Conservation (phyloP, 768 basidiomycete genomes). For the Lactarius hatsudake region DNA sequence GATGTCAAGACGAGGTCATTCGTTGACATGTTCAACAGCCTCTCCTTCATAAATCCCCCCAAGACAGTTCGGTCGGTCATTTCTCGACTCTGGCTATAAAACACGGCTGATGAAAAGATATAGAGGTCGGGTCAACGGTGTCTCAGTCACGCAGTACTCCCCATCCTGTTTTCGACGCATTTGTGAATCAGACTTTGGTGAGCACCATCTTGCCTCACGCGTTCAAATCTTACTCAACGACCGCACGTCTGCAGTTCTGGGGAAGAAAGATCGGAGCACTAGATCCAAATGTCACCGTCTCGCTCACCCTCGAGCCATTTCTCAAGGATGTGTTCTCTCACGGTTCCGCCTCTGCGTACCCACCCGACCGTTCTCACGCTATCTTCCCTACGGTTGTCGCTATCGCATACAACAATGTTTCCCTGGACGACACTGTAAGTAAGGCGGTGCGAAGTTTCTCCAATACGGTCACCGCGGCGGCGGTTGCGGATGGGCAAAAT, state of each 20-base stretch:
- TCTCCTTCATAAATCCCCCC: background rate
- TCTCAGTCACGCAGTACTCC: constrained; percentile 3
- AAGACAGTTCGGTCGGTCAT: background rate
- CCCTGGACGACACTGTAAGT: background rate
- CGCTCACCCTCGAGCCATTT: background rate
- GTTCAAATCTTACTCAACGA: background rate
- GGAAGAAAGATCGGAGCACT: background rate
- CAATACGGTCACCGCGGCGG: background rate
- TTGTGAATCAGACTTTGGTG: background rate
- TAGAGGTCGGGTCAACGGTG: background rate
- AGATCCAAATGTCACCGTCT: background rate
- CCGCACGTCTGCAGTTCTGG: background rate
- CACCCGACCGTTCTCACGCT: background rate
- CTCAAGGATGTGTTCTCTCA: background rate
- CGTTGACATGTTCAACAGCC: background rate
- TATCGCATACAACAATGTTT: background rate
- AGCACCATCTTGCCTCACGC: background rate
- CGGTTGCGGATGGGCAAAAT: background rate
- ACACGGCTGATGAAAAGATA: background rate
- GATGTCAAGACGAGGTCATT: constrained; percentile 10
- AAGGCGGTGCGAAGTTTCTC: background rate
- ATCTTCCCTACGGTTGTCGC: background rate
- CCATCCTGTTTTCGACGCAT: background rate
- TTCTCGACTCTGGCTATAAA: too few relatives aligned
- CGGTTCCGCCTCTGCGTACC: background rate